Conservation (phyloP, 495 filamentous ascomycete genomes). For the Xylaria intraflava region DNA sequence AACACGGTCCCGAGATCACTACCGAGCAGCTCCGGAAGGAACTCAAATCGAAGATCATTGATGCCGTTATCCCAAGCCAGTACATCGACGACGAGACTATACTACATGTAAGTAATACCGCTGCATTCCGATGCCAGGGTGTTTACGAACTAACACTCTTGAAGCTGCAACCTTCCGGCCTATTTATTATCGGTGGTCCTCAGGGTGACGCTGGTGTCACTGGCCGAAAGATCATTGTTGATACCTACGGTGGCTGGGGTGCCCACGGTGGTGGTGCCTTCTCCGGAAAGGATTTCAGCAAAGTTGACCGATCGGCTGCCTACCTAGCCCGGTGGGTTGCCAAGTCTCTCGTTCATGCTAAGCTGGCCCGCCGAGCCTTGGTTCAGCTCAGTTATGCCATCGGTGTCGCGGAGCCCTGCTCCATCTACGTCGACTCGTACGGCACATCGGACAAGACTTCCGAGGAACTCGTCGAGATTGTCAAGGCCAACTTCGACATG, state of each 20-base stretch:
- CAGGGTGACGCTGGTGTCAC: conserved; percentile 99
- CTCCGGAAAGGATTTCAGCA: conserved; percentile 99
- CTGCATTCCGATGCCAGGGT: background rate
- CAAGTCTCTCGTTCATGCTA: conserved; percentile 88
- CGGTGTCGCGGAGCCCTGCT: conserved; percentile 93
- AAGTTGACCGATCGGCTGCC: conserved; percentile 96
- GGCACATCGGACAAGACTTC: conserved; percentile 68
- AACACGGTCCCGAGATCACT: conserved; percentile 83
- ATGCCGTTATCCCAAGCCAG: conserved; percentile 83
- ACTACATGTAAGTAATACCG: conserved; percentile 66
- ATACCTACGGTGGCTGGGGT: conserved; percentile 99
- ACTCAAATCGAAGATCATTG: conserved; percentile 96
- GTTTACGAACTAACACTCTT: background rate
- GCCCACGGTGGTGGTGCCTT: conserved; percentile 99
- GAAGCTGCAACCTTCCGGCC: conserved; percentile 91
- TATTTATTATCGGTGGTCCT: conserved; percentile 98
- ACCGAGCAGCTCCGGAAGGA: conserved; percentile 91
- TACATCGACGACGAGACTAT: conserved; percentile 87
- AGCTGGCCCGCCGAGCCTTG: conserved; percentile 81
- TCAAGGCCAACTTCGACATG: conserved; percentile 92
- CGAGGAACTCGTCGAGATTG: conserved; percentile 84
- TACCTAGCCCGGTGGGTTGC: conserved; percentile 98
- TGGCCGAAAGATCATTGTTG: conserved; percentile 99
- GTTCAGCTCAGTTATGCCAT: conserved; percentile 99
- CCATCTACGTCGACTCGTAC: conserved; percentile 81